Percentiles rank a stretch among this genome's conserved stretches.
phyloP scores from a whole-genome alignment of 371 early-diverging fungal genomes.

The Sporodiniella umbellata region DNA sequence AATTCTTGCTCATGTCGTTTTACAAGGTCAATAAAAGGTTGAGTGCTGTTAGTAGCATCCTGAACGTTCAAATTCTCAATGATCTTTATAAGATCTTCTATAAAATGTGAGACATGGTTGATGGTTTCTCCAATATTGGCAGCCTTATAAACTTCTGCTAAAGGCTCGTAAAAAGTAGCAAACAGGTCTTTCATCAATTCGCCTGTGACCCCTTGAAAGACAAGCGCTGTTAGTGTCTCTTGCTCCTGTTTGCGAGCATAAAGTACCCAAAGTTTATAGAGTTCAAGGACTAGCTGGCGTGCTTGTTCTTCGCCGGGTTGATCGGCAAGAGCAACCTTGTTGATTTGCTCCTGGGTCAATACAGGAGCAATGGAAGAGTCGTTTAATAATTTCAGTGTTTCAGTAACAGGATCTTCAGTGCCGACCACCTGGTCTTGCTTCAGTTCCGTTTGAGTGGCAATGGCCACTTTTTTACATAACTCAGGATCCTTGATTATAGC shows the following conservation, averaged over 20 bases:
- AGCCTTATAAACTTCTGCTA: conserved; percentile 64
- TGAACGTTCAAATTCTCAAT: conserved; percentile 44
- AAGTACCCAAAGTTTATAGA: conserved; percentile 49
- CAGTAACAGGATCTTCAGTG: conserved; percentile 6
- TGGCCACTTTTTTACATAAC: conserved; percentile 55
- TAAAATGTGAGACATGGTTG: conserved; percentile 52
- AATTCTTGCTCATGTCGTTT: conserved; percentile 53
- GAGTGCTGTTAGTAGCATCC: conserved; percentile 21
- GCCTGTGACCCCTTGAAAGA: conserved; percentile 64
- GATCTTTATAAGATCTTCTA: conserved; percentile 56
- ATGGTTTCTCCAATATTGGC: conserved; percentile 65
- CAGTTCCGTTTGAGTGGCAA: conserved; percentile 46
- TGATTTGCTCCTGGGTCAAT: conserved; percentile 40
- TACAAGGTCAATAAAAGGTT: conserved; percentile 48
- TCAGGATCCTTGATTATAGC: conserved; percentile 40
- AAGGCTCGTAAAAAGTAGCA: conserved; percentile 63
- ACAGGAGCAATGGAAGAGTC: conserved; percentile 42
- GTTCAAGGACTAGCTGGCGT: conserved; percentile 30
- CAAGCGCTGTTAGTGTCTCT: conserved; percentile 50
- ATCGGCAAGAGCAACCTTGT: conserved; percentile 27
- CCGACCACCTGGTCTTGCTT: neutral
- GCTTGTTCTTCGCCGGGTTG: conserved; percentile 19
- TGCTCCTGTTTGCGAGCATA: conserved; percentile 55
- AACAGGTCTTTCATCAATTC: conserved; percentile 62
- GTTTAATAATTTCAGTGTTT: conserved; percentile 41